A percentile compares a stretch with the other conserved stretches of the same genome.
These are phyloP conservation scores for Sisymbrium altissimum DNA, from an alignment of 345 rosid species.

Conservation along the genomic window DNA sequence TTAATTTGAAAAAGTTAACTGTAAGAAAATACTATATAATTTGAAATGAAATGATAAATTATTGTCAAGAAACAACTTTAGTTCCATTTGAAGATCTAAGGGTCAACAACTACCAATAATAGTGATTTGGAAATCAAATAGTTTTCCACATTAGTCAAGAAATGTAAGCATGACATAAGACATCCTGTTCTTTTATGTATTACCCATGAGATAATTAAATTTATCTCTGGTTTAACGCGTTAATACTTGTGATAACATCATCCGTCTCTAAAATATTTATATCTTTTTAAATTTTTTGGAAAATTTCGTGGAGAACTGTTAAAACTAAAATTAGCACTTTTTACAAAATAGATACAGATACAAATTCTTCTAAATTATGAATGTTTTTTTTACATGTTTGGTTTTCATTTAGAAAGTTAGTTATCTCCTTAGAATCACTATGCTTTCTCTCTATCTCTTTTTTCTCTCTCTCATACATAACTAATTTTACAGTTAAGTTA, in stretches of 20 bases:
- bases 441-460: too few species aligned
- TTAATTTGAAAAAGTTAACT: too few species aligned
- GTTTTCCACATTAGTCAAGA: conserved; percentile 16
- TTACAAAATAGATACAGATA: too few species aligned
- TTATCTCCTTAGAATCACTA: too few species aligned
- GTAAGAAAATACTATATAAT: too few species aligned
- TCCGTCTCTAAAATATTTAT: conserved; percentile 5
- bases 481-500: too few species aligned
- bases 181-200: conserved; percentile 28
- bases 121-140: background rate
- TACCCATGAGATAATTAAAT: conserved; percentile 25
- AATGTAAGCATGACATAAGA: conserved; percentile 19
- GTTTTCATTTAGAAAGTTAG: too few species aligned
- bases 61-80: background rate
- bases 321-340: too few species aligned
- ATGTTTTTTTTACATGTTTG: too few species aligned
- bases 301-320: background rate
- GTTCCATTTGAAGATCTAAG: background rate
- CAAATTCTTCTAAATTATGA: too few species aligned
- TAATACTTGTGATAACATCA: conserved; percentile 22
- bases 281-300: background rate
- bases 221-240: conserved; percentile 10
- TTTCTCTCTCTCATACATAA: too few species aligned
- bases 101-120: conserved; percentile 20
- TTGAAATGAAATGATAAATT: background rate